Evolutionary conservation across 2,329 filamentous ascomycete genomes (phyloP).

Genomic region (Ramichloridium luteum): DNA sequence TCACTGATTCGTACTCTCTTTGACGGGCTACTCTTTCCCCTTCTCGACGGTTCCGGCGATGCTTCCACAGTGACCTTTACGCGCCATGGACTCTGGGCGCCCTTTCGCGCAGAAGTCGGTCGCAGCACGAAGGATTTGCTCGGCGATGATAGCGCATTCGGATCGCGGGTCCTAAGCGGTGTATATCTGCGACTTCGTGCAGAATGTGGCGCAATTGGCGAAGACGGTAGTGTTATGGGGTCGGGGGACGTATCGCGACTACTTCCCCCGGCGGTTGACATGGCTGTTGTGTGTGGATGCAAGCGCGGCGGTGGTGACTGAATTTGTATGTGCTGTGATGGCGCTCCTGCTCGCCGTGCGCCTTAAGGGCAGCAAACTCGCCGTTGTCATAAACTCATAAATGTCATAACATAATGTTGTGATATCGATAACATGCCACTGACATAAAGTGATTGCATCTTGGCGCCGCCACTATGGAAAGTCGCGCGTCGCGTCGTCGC

Average conservation of each 20-base stretch:
- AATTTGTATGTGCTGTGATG: no score
- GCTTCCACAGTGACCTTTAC: conserved; percentile 40
- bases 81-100: conserved; percentile 34
- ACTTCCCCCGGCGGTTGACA: no score
- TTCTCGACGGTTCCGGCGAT: conserved; percentile 25
- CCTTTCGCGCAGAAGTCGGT: conserved; percentile 14
- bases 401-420: no score
- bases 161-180: conserved; percentile 2
- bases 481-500: neutral
- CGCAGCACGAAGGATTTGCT: conserved; percentile 34
- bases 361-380: no score
- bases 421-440: no score
- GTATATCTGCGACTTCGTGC: conserved; percentile 1
- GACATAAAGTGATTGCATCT: no score
- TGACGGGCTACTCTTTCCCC: conserved; percentile 7
- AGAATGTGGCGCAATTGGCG: conserved; percentile 23
- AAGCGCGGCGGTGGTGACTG: no score
- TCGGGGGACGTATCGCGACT: conserved; percentile 23
- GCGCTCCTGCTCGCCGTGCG: no score
- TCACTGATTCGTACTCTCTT: no score
- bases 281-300: no score
- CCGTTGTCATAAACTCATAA: no score
- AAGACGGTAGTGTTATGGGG: conserved; percentile 23
- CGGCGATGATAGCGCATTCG: conserved; percentile 22
- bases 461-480: no score